A percentile compares a stretch with the other conserved stretches of the same genome.
These are phyloP conservation scores for Beauveria scarabaeidicola DNA, from an alignment of 2,329 filamentous ascomycete species.

Conservation along the genomic window DNA sequence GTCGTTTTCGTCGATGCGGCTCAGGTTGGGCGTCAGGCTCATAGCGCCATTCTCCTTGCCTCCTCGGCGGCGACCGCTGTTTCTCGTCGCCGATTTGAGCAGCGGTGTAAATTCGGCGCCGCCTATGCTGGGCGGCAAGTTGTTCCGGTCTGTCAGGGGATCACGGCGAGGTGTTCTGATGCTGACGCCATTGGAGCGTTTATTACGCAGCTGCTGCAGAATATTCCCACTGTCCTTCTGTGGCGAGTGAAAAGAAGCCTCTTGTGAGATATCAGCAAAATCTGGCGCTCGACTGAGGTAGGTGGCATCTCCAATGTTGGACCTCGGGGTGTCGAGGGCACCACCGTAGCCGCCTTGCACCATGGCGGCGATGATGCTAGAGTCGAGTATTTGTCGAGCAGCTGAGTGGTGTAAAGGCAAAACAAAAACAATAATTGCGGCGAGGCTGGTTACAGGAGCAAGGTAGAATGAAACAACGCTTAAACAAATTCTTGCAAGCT, in stretches of 20 bases:
- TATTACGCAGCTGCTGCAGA: conserved; percentile 64
- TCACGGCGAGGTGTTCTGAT: conserved; percentile 70
- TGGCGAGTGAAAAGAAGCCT: conserved; percentile 78
- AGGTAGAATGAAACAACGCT: conserved; percentile 10
- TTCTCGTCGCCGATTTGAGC: conserved; percentile 71
- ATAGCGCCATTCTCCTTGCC: conserved; percentile 55
- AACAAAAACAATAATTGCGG: background rate
- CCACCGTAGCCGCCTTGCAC: conserved; percentile 52
- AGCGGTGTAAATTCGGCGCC: conserved; percentile 88
- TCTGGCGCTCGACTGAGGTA: conserved; percentile 62
- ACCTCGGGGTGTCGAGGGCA: conserved; percentile 77
- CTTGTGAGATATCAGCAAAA: conserved; percentile 71
- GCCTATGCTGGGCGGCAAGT: conserved; percentile 55
- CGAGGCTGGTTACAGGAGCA: background rate
- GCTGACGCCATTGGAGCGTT: conserved; percentile 45
- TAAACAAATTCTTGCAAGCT: background rate
- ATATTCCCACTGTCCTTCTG: conserved; percentile 57
- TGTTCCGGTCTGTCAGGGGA: conserved; percentile 62
- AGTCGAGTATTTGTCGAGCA: background rate
- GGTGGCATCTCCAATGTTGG: conserved; percentile 75
- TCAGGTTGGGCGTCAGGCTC: conserved; percentile 59
- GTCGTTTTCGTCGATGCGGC: conserved; percentile 60
- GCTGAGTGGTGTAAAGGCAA: conserved; percentile 12
- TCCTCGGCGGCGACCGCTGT: conserved; percentile 56
- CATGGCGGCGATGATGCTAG: conserved; percentile 35